A percentile compares a stretch with the other conserved stretches of the same genome.
Conservation (phyloP, 2,329 filamentous ascomycete species). For the Cytospora leucostoma region DNA sequence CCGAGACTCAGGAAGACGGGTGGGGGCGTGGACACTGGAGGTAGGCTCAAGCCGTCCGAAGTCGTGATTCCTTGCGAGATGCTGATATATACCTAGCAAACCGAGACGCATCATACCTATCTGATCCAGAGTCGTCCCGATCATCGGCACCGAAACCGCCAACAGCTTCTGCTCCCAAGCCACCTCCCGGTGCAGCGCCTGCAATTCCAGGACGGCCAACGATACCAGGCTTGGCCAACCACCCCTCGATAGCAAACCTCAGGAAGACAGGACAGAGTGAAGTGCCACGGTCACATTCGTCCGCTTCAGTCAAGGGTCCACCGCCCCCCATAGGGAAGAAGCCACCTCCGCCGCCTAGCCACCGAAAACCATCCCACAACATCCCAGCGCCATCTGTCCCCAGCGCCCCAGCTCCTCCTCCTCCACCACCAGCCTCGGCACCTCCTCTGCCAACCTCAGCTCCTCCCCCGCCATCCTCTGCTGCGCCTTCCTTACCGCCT, state of each 20-base stretch:
- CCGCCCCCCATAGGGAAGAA: slow-evolving; percentile 81
- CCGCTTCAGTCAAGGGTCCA: slow-evolving; percentile 64
- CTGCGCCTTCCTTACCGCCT: slow-evolving; percentile 37
- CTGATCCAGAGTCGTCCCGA: slow-evolving; percentile 70
- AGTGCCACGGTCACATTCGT: slow-evolving; percentile 58
- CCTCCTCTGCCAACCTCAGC: slow-evolving; percentile 48
- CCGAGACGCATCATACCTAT: slow-evolving; percentile 71
- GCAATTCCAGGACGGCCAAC: slow-evolving; percentile 58
- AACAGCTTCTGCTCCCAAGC: slow-evolving; percentile 56
- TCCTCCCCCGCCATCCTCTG: slow-evolving; percentile 45
- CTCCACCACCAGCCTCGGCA: slow-evolving; percentile 43
- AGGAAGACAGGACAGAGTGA: slow-evolving; percentile 57
- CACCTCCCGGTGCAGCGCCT: slow-evolving; percentile 61
- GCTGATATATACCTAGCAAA: slow-evolving; percentile 51
- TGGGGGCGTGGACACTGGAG: slow-evolving; percentile 75
- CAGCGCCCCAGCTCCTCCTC: slow-evolving; percentile 39
- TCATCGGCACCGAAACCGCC: slow-evolving; percentile 56
- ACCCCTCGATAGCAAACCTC: slow-evolving; percentile 59
- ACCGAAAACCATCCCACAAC: slow-evolving; percentile 57
- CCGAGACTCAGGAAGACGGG: slow-evolving; percentile 89
- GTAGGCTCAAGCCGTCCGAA: slow-evolving; percentile 39
- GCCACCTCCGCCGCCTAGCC: slow-evolving; percentile 62
- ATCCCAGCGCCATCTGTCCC: slow-evolving; percentile 39
- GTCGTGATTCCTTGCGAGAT: background rate
- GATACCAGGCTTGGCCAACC: slow-evolving; percentile 49